Evolutionary conservation across 306 rosid genomes (phyloP).

Genomic region (Prunus padus): DNA sequence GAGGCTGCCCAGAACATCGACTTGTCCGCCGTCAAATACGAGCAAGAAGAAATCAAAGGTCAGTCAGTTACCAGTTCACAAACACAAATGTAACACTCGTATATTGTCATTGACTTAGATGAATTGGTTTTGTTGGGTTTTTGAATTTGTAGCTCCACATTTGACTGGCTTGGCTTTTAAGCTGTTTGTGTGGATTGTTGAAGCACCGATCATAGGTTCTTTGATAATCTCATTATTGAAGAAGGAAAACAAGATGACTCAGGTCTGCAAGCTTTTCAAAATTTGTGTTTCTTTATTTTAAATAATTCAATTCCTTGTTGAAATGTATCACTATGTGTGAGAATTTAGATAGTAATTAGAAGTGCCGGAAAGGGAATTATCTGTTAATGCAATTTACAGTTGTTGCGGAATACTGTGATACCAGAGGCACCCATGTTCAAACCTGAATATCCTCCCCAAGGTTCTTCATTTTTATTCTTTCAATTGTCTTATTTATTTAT

Average conservation of each 20-base stretch:
- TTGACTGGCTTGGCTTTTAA: conserved; percentile 69
- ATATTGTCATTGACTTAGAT: not conserved
- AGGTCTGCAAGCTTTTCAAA: conserved; percentile 45
- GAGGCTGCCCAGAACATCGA: conserved; percentile 67
- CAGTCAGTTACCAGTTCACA: not conserved
- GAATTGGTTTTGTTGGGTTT: conserved; percentile 16
- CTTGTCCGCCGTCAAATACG: conserved; percentile 56
- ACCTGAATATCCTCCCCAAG: conserved; percentile 97
- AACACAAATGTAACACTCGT: not conserved
- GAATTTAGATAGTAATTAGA: not conserved
- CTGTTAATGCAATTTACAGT: conserved; percentile 36
- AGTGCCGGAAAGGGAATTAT: not conserved
- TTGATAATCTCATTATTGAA: conserved; percentile 42
- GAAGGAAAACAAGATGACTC: conserved; percentile 62
- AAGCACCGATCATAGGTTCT: conserved; percentile 67
- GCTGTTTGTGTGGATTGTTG: conserved; percentile 60
- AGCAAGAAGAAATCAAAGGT: conserved; percentile 57
- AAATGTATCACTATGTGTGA: too few species aligned
- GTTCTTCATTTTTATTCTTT: conserved; percentile 26
- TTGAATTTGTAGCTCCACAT: conserved; percentile 83
- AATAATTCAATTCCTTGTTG: not conserved
- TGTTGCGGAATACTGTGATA: conserved; percentile 64
- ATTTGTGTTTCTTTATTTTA: not conserved
- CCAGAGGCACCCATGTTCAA: conserved; percentile 91
- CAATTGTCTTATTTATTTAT: not conserved